Base-by-base conservation (phyloP, 495 filamentous ascomycete genomes). In the Tuber borchii region DNA sequence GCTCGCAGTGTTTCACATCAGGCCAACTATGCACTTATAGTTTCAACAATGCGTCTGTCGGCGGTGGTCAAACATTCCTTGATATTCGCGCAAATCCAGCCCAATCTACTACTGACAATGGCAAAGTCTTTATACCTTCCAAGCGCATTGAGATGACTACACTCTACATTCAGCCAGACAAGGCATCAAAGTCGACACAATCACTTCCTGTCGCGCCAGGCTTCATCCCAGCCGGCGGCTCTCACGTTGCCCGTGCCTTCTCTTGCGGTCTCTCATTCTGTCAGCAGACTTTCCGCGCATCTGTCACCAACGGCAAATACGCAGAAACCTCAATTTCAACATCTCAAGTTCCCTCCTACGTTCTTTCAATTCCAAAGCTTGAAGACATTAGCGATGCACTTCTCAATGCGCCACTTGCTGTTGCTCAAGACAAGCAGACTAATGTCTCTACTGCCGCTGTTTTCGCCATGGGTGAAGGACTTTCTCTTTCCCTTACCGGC, bases 1-100 rank as follows among this genome's bases (percentile, higher is more conserved):
- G 73, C 37, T 65, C 8, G 10, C 37, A n/a, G 5, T 82, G 80
- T 76, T 81, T 73, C 76, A 79, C 76, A 12, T 39, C 71, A 40
- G 80, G 80, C 1, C 79, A 81, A 69, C 40, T 82, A 40, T 82
- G 80, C 74, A 82, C 71, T 37, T 82, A 82, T 71, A 37, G 44
- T 8, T 72, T 68, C 34, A 79, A 79, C 17, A 72, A 56, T 68
- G 81, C 79, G 12, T 46, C 73, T 8, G 80, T 68, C 9, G 80
- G 80, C 51, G 74, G 71, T 22, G 74, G 73, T 7, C 69, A 20
- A 12, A 78, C 75, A 12, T 82, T 81, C 76, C 68, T 81, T 1
- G 65, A 76, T 42, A 7, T 81, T 56, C 10, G 40, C 1, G 80
- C 80, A 68, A 7, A 17, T 14, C 68, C 73, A 9, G 73, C 31